A percentile compares a stretch with the other conserved stretches of the same genome.
These are phyloP conservation scores for Amanita inopinata DNA, from an alignment of 768 basidiomycete species.

Conservation along the genomic window DNA sequence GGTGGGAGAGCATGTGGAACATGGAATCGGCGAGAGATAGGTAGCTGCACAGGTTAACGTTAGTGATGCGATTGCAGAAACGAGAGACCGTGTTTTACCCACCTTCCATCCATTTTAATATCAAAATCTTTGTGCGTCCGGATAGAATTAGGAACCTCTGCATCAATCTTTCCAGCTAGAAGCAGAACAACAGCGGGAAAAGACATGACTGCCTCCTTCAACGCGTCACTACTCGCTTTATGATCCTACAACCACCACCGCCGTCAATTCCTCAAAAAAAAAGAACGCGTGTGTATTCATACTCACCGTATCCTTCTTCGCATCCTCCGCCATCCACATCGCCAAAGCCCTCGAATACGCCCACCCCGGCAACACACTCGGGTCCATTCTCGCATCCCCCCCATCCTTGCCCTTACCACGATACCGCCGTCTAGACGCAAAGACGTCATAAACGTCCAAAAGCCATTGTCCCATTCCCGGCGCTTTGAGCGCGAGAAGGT, in stretches of 20 bases:
- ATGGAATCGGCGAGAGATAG: slow-evolving; percentile 33
- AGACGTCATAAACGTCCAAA: slow-evolving; percentile 51
- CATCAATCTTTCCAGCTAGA: slow-evolving; percentile 79
- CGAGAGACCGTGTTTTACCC: slow-evolving; percentile 14
- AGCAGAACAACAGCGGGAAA: slow-evolving; percentile 81
- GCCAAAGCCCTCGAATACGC: slow-evolving; percentile 64
- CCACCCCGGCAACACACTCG: slow-evolving; percentile 70
- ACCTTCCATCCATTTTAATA: slow-evolving; percentile 62
- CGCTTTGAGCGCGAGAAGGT: slow-evolving; percentile 76
- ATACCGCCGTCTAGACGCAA: slow-evolving; percentile 20
- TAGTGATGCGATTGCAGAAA: background rate
- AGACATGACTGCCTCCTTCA: slow-evolving; percentile 61
- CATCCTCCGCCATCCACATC: slow-evolving; percentile 41
- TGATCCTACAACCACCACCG: no score
- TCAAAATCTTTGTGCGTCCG: slow-evolving; percentile 54
- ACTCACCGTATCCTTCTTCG: slow-evolving; percentile 29
- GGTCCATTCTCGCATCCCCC: slow-evolving; percentile 29
- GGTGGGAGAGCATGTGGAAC: slow-evolving; percentile 76
- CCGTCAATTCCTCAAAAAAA: no score
- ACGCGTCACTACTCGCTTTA: slow-evolving; percentile 51
- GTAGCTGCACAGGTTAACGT: slow-evolving; percentile 19
- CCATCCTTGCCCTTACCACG: slow-evolving; percentile 10
- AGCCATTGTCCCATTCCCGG: slow-evolving; percentile 71
- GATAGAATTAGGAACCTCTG: slow-evolving; percentile 46
- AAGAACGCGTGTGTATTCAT: no score